Conservation (phyloP, 495 filamentous ascomycete species). For the Aspergillus wentii region DNA sequence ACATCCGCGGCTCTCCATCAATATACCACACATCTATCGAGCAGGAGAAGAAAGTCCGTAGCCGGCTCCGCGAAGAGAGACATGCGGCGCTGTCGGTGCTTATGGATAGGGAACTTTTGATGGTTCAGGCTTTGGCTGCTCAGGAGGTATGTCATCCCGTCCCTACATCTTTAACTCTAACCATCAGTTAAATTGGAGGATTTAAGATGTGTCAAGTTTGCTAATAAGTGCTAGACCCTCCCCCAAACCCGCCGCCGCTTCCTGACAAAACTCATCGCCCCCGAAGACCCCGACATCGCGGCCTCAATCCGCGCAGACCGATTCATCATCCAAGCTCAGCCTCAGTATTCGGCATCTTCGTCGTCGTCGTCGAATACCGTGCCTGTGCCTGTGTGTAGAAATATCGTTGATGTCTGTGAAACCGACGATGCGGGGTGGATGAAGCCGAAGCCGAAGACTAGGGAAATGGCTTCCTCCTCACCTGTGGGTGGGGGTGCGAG, state of each 20-base stretch:
- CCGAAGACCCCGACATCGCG: constrained; percentile 22
- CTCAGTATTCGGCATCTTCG: not conserved
- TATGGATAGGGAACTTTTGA: constrained; percentile 29
- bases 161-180: not conserved
- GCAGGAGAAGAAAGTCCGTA: constrained; percentile 16
- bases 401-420: constrained; percentile 15
- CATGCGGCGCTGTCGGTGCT: constrained; percentile 32
- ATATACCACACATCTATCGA: constrained; percentile 10
- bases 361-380: not conserved
- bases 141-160: constrained; percentile 21
- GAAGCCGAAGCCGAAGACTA: constrained; percentile 5
- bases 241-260: constrained; percentile 38
- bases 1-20: not conserved
- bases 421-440: constrained; percentile 20
- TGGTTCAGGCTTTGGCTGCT: constrained; percentile 28
- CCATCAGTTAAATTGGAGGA: not conserved
- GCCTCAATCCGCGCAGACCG: constrained; percentile 25
- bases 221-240: constrained; percentile 20
- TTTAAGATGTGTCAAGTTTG: not conserved
- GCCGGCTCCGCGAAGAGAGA: constrained; percentile 28
- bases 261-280: constrained; percentile 27
- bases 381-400: constrained; percentile 7
- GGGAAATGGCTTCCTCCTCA: no score
- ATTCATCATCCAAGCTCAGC: constrained; percentile 12
- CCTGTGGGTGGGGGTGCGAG: not conserved